Percentiles rank a stretch among this genome's conserved stretches.
Conservation (phyloP, 2,329 filamentous ascomycete species). For the Scytalidium lignicola region DNA sequence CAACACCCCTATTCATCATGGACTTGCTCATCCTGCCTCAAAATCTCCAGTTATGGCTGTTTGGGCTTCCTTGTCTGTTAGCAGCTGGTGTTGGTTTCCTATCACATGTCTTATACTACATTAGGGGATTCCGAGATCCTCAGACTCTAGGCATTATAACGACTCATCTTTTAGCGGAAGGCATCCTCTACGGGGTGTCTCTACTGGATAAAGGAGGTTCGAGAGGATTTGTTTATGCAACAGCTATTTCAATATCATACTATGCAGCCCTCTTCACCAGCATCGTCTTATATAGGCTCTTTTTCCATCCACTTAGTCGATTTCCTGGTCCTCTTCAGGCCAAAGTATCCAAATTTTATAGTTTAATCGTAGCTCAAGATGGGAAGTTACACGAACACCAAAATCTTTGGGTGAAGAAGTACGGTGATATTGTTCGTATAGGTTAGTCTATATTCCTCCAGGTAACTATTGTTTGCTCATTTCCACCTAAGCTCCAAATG, state of each 20-base stretch:
- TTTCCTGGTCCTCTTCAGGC: slow-evolving; percentile 23
- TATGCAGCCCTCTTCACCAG: slow-evolving; percentile 27
- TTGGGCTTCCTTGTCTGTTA: background rate
- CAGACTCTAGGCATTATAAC: slow-evolving; percentile 1
- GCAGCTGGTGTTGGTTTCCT: slow-evolving; percentile 5
- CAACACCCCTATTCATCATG: background rate
- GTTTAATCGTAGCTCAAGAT: slow-evolving; percentile 6
- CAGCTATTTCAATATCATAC: slow-evolving; percentile 3
- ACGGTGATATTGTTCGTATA: slow-evolving; percentile 21
- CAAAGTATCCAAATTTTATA: slow-evolving; percentile 17
- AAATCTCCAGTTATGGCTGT: background rate
- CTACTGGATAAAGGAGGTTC: background rate
- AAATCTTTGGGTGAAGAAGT: slow-evolving; percentile 3
- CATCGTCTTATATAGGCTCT: slow-evolving; percentile 49
- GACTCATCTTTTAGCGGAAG: background rate
- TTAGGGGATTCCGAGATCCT: slow-evolving; percentile 15
- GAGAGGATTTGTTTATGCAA: background rate
- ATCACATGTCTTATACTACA: slow-evolving; percentile 16
- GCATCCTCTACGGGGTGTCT: background rate
- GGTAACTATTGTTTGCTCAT: background rate
- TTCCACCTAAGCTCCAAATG: slow-evolving; percentile 15
- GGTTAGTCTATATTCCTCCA: background rate
- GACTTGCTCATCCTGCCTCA: background rate
- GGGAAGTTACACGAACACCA: slow-evolving; percentile 8
- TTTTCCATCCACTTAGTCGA: slow-evolving; percentile 32